Evolutionary conservation across 163 green algal species (phyloP).

Genomic region (Chloromonas sp.): DNA sequence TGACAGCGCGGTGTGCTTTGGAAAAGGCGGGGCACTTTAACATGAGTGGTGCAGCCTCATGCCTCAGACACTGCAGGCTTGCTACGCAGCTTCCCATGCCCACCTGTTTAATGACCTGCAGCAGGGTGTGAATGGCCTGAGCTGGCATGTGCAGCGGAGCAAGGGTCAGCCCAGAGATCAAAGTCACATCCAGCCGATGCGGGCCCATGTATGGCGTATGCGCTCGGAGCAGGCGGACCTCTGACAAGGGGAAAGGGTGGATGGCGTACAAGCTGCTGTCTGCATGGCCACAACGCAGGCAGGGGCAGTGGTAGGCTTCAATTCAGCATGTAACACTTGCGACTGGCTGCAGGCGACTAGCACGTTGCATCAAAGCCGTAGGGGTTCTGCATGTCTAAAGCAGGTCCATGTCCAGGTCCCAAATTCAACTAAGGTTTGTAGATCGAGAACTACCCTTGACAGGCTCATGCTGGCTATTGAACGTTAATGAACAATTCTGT

Average conservation of each 20-base stretch:
- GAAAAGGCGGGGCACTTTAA: background rate
- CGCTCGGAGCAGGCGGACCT: slow-evolving; percentile 50
- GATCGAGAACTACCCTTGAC: no score
- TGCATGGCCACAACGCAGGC: slow-evolving; percentile 11
- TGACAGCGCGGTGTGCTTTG: background rate
- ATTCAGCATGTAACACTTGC: background rate
- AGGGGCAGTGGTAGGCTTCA: background rate
- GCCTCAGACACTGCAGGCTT: background rate
- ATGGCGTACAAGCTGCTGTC: slow-evolving; percentile 48
- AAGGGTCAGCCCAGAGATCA: slow-evolving; percentile 55
- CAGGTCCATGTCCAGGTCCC: background rate
- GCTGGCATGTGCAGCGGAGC: slow-evolving; percentile 58
- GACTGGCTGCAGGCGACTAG: no score
- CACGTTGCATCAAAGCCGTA: background rate
- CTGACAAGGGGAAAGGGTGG: slow-evolving; percentile 64
- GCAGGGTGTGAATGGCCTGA: slow-evolving; percentile 48
- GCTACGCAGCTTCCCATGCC: background rate
- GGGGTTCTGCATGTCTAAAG: background rate
- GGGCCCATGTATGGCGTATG: slow-evolving; percentile 42
- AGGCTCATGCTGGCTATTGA: no score
- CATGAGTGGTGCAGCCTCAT: background rate
- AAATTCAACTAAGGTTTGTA: background rate
- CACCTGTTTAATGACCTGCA: slow-evolving; percentile 29
- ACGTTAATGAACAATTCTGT: no score
- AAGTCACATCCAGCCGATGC: slow-evolving; percentile 54